A percentile compares a stretch with the other conserved stretches of the same genome.
These are phyloP conservation scores for Exserohilum turcica DNA, from an alignment of 2,329 filamentous ascomycete genomes.

Conservation along the genomic window DNA sequence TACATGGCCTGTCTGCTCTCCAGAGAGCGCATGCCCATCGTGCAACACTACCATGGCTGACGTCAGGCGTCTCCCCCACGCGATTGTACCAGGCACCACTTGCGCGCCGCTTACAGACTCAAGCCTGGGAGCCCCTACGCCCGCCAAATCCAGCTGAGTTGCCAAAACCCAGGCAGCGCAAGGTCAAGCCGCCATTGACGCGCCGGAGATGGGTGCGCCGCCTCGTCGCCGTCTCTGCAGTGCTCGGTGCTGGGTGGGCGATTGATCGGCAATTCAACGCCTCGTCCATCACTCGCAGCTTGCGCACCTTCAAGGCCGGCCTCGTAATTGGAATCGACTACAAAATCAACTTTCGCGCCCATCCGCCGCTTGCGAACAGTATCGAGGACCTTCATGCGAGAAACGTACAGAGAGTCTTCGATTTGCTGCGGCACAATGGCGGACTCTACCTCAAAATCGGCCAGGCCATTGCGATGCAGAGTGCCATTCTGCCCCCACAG, in stretches of 20 bases:
- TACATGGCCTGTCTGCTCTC: conserved; percentile 46
- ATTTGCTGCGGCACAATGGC: conserved; percentile 83
- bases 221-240: conserved; percentile 64
- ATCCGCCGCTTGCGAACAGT: conserved; percentile 74
- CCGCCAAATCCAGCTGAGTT: conserved; percentile 81
- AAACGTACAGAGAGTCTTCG: conserved; percentile 81
- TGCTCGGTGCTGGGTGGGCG: conserved; percentile 67
- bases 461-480: conserved; percentile 98
- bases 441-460: conserved; percentile 97
- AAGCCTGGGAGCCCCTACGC: conserved; percentile 50
- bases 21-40: conserved; percentile 34
- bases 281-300: conserved; percentile 75
- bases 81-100: conserved; percentile 20
- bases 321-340: conserved; percentile 87
- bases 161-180: conserved; percentile 56
- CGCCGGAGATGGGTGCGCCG: conserved; percentile 78
- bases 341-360: conserved; percentile 89
- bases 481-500: conserved; percentile 86
- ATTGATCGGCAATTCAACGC: conserved; percentile 78
- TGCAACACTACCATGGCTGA: conserved; percentile 30
- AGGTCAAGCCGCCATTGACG: conserved; percentile 72
- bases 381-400: conserved; percentile 80
- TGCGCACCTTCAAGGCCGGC: conserved; percentile 80
- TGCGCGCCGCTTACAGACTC: conserved; percentile 38
- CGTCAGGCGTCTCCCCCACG: conserved; percentile 15